Evolutionary conservation across 2,329 filamentous ascomycete genomes (phyloP).

Genomic region (Sarocladium brachiariae): DNA sequence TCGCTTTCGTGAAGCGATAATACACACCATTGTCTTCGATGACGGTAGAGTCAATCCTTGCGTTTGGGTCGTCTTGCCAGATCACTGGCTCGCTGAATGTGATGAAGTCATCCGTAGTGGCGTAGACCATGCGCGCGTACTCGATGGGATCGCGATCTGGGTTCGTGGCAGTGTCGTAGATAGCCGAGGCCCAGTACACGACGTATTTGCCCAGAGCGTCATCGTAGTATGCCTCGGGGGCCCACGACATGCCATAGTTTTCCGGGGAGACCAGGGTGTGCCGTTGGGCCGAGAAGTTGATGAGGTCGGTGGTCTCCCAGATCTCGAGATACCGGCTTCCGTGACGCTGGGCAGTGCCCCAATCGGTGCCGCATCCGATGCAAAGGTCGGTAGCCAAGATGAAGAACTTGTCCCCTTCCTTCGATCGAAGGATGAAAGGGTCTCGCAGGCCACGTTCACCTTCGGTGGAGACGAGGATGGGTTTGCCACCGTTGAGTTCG

Average conservation of each 20-base stretch:
- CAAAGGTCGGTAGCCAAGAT: slow-evolving; percentile 42
- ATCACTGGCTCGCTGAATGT: slow-evolving; percentile 36
- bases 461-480: slow-evolving; percentile 33
- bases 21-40: slow-evolving; percentile 31
- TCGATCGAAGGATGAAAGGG: slow-evolving; percentile 40
- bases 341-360: slow-evolving; percentile 32
- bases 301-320: slow-evolving; percentile 40
- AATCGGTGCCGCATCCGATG: slow-evolving; percentile 42
- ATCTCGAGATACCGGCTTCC: slow-evolving; percentile 41
- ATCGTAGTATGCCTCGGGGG: slow-evolving; percentile 40
- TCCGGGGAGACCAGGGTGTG: slow-evolving; percentile 37
- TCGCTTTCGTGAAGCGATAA: slow-evolving; percentile 43
- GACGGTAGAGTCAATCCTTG: slow-evolving; percentile 43
- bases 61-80: slow-evolving; percentile 39
- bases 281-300: slow-evolving; percentile 38
- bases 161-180: slow-evolving; percentile 34
- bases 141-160: slow-evolving; percentile 31
- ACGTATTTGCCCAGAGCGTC: slow-evolving; percentile 28
- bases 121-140: slow-evolving; percentile 44
- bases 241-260: slow-evolving; percentile 43
- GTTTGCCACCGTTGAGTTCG: slow-evolving; percentile 37
- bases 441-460: slow-evolving; percentile 44
- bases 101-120: slow-evolving; percentile 38
- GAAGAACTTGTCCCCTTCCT: slow-evolving; percentile 38
- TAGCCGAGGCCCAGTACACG: slow-evolving; percentile 32